Evolutionary conservation across 495 filamentous ascomycete genomes (phyloP), one percentile per base, ranked within the genome.

Genomic region (Filosporella fistucella): DNA sequence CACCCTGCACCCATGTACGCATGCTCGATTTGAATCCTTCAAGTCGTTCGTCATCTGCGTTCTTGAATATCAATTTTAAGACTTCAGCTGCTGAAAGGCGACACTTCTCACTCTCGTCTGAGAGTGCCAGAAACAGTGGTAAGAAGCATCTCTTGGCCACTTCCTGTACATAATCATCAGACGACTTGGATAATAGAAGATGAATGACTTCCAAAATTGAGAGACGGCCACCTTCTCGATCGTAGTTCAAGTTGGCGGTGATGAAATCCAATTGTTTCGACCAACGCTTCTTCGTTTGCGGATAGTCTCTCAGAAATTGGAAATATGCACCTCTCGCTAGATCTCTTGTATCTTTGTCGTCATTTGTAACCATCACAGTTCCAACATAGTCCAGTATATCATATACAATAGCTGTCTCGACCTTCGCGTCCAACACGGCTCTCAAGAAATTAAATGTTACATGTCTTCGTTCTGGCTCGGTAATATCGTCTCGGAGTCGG

Each of bases 351-450:
- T 82, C 80, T 55, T 84, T 82, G 53, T 89, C 89, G 47, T 95
- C 85, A 63, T 96, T 96, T 20, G 86, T 96, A 47, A 98, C 87
- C 91, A 97, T 95, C 65, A 97, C 84, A n/a, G 74, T 79, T 20
- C 88, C 86, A 25, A 96, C 82, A 53, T 84, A 76, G 58, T 98
- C 93, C 41, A 95, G 76, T 12, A 86, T 81, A 55, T 97, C 91
- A 63, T 97, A 98, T 39, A 97, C 81, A 38, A 86, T 80, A 1
- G 90, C 78, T 37, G 94, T 89, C 45, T 95, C 72, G 39, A 96
- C 71, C 63, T 88, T 95, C 20, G 89, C 76, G 18, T 84, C 81
- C 66, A 97, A 78, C 32, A 97, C 80, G 1, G 86, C 84, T 39
- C 86, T 80, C 22, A 98, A 71, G 61, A 98, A 96, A 61, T 88